Evolutionary conservation across 352 stramenopile species (phyloP).

Genomic region (Stramenopiles sp.): DNA sequence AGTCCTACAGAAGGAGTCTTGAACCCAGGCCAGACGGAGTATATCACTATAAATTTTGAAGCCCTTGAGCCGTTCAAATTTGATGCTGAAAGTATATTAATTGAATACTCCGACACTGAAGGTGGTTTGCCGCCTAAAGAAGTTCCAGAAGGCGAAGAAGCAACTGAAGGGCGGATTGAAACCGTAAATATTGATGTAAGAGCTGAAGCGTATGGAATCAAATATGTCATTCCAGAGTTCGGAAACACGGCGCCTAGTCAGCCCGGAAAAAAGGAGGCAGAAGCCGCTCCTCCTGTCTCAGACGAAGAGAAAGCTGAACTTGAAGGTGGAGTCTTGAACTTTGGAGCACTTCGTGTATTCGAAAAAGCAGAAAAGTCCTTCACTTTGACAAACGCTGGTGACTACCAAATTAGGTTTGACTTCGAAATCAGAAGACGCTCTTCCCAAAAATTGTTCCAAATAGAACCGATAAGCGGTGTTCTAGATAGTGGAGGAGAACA

Average conservation of each 20-base stretch:
- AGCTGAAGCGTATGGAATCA: constrained; percentile 62
- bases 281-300: not conserved
- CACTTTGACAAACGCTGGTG: constrained; percentile 62
- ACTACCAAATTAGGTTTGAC: constrained; percentile 72
- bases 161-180: not conserved
- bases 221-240: constrained; percentile 18
- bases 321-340: constrained; percentile 42
- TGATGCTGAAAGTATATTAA: constrained; percentile 2
- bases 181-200: not conserved
- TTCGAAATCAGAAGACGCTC: constrained; percentile 35
- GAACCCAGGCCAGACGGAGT: constrained; percentile 30
- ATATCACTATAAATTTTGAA: not conserved
- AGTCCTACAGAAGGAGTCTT: constrained; percentile 42
- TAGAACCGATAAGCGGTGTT: constrained; percentile 48
- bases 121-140: not conserved
- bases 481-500: constrained; percentile 41
- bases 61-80: not conserved
- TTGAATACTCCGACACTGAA: constrained; percentile 5
- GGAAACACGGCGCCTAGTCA: not conserved
- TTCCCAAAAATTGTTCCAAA: constrained; percentile 42
- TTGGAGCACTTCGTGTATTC: constrained; percentile 68
- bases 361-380: constrained; percentile 54
- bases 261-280: not conserved
- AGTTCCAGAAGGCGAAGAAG: not conserved
- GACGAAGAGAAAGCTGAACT: not conserved